A percentile compares a stretch with the other conserved stretches of the same genome.
phyloP scores from a whole-genome alignment of 2,329 filamentous ascomycete species.

The Diaporthe aspalathi region DNA sequence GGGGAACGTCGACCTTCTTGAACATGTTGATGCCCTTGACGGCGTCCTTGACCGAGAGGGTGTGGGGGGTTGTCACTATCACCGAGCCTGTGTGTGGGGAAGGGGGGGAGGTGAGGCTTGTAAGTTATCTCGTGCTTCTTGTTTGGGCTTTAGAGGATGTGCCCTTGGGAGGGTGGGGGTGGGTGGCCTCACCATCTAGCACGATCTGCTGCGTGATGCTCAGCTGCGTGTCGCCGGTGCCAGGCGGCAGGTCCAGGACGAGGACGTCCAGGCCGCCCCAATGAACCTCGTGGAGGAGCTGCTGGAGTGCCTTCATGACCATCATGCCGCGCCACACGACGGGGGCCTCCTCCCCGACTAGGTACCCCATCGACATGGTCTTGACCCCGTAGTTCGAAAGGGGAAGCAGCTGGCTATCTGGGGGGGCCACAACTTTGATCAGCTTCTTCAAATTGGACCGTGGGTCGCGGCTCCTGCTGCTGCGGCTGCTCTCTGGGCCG shows the following conservation, averaged over 20 bases:
- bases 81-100: constrained; percentile 74
- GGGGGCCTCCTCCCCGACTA: constrained; percentile 81
- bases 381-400: constrained; percentile 95
- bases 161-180: constrained; percentile 25
- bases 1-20: constrained; percentile 81
- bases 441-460: neutral
- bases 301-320: constrained; percentile 97
- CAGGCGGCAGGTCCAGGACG: constrained; percentile 90
- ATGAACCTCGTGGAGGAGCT: constrained; percentile 93
- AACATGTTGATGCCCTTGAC: constrained; percentile 95
- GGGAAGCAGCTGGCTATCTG: constrained; percentile 84
- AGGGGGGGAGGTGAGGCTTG: no score
- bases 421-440: constrained; percentile 33
- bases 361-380: constrained; percentile 98
- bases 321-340: constrained; percentile 97
- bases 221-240: constrained; percentile 94
- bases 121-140: neutral
- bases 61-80: constrained; percentile 93
- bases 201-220: constrained; percentile 96
- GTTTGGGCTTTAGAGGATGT: neutral
- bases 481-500: neutral
- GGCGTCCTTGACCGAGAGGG: constrained; percentile 91
- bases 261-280: constrained; percentile 92
- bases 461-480: no score
- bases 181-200: constrained; percentile 75